Conservation (phyloP, 2,329 filamentous ascomycete species). For the Monosporascus sp. region DNA sequence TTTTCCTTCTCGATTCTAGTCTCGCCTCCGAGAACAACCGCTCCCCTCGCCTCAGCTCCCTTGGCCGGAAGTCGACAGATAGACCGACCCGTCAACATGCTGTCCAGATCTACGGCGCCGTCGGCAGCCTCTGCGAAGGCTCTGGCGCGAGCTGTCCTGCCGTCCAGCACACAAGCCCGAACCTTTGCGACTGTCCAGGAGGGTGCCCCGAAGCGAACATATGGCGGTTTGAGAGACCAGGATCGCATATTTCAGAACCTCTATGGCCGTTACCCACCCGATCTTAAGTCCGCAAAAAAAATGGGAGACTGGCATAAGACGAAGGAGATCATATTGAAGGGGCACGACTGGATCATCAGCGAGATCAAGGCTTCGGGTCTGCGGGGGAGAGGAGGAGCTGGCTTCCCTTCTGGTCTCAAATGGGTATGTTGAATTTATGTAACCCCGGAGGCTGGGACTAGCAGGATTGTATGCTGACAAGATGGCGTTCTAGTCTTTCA, state of each 20-base stretch:
- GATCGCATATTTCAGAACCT: slow-evolving; percentile 99
- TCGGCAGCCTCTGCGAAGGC: slow-evolving; percentile 35
- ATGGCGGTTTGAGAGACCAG: slow-evolving; percentile 89
- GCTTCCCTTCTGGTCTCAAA: slow-evolving; percentile 97
- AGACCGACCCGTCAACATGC: slow-evolving; percentile 28
- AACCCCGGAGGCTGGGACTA: too few species aligned
- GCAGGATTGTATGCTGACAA: slow-evolving; percentile 6
- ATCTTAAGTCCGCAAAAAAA: slow-evolving; percentile 91
- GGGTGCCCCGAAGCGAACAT: slow-evolving; percentile 61
- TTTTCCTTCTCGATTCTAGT: not conserved
- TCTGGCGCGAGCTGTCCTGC: slow-evolving; percentile 31
- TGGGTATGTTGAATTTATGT: slow-evolving; percentile 57
- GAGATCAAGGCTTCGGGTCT: slow-evolving; percentile 97
- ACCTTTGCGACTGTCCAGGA: slow-evolving; percentile 79
- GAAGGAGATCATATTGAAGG: slow-evolving; percentile 96
- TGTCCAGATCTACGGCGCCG: slow-evolving; percentile 38
- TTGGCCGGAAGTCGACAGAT: slow-evolving; percentile 27
- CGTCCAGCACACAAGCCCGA: slow-evolving; percentile 48
- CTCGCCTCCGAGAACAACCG: slow-evolving; percentile 11
- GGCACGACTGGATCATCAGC: slow-evolving; percentile 97
- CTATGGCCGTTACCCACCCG: slow-evolving; percentile 86
- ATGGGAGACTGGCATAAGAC: slow-evolving; percentile 99
- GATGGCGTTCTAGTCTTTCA: slow-evolving; percentile 69
- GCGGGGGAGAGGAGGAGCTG: slow-evolving; percentile 91
- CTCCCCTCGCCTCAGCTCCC: slow-evolving; percentile 28